These are phyloP conservation scores for Cystobasidium ongulense DNA, from an alignment of 768 basidiomycete species.

Conservation along the genomic window DNA sequence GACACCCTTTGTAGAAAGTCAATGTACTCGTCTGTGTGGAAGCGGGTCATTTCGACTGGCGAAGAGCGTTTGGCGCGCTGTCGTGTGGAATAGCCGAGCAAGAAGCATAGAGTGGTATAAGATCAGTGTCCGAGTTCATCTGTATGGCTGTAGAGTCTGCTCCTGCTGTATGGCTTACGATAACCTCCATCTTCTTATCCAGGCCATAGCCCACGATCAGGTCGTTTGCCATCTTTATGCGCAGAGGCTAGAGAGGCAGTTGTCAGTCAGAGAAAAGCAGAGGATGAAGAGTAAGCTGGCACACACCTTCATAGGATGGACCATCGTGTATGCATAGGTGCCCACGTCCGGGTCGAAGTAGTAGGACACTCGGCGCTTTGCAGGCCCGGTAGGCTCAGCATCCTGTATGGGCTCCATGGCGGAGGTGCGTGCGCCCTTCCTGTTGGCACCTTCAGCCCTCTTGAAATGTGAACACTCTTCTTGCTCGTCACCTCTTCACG, in stretches of 20 bases:
- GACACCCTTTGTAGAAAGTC: constrained; percentile 80
- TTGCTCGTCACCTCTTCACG: too few relatives aligned
- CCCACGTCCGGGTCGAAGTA: constrained; percentile 28
- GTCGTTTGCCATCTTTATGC: constrained; percentile 89
- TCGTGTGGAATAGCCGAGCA: not conserved
- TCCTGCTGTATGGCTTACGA: constrained; percentile 53
- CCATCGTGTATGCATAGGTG: constrained; percentile 31
- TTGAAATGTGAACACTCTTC: too few relatives aligned
- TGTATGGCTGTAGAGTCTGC: not conserved
- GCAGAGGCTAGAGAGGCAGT: constrained; percentile 69
- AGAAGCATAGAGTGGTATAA: not conserved
- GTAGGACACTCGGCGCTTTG: constrained; percentile 24
- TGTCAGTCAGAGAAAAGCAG: not conserved
- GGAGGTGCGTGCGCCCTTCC: too few relatives aligned
- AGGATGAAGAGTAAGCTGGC: not conserved
- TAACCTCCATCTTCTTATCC: constrained; percentile 85
- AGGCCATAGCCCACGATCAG: constrained; percentile 82
- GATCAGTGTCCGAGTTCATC: not conserved
- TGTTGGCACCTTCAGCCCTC: too few relatives aligned
- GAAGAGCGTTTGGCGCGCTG: constrained; percentile 65
- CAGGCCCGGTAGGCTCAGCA: constrained; percentile 4
- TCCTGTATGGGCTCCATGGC: not conserved
- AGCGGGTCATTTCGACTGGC: constrained; percentile 73
- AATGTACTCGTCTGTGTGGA: constrained; percentile 97
- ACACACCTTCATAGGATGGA: constrained; percentile 32